Percentiles rank a stretch among this genome's conserved stretches.
These are phyloP conservation scores for Platismatia glauca DNA, from an alignment of 495 filamentous ascomycete species.

Conservation along the genomic window DNA sequence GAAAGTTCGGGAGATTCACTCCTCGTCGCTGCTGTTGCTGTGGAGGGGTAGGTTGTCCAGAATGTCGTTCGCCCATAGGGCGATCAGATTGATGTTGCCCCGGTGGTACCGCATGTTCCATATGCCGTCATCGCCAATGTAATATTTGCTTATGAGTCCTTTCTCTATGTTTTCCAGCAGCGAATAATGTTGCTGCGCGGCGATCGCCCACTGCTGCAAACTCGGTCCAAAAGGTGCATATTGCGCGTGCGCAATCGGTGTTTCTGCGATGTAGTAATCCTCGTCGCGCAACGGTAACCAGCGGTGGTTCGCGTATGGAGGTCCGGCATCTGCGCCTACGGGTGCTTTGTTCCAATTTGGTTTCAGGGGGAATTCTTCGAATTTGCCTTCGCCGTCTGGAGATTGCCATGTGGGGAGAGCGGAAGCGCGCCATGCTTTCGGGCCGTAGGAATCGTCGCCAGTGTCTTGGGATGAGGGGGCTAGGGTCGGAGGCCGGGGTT, in stretches of 20 bases:
- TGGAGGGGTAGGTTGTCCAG: slow-evolving; percentile 24
- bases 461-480: background rate
- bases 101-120: slow-evolving; percentile 38
- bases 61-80: slow-evolving; percentile 38
- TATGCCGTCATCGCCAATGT: slow-evolving; percentile 32
- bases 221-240: slow-evolving; percentile 26
- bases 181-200: slow-evolving; percentile 43
- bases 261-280: slow-evolving; percentile 30
- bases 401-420: slow-evolving; percentile 15
- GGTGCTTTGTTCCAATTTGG: background rate
- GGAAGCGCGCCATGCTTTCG: slow-evolving; percentile 27
- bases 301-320: slow-evolving; percentile 33
- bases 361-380: background rate
- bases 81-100: slow-evolving; percentile 42
- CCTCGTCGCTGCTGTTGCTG: slow-evolving; percentile 22
- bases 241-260: slow-evolving; percentile 29
- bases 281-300: slow-evolving; percentile 34
- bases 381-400: slow-evolving; percentile 20
- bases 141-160: slow-evolving; percentile 33
- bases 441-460: slow-evolving; percentile 20
- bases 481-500: slow-evolving; percentile 15
- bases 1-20: slow-evolving; percentile 17
- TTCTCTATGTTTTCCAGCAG: slow-evolving; percentile 40
- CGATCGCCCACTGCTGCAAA: slow-evolving; percentile 37
- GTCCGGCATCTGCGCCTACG: slow-evolving; percentile 24